Percentiles rank a stretch among this genome's conserved stretches.
Conservation (phyloP, 2,329 filamentous ascomycete species). For the Neonectria hederae region DNA sequence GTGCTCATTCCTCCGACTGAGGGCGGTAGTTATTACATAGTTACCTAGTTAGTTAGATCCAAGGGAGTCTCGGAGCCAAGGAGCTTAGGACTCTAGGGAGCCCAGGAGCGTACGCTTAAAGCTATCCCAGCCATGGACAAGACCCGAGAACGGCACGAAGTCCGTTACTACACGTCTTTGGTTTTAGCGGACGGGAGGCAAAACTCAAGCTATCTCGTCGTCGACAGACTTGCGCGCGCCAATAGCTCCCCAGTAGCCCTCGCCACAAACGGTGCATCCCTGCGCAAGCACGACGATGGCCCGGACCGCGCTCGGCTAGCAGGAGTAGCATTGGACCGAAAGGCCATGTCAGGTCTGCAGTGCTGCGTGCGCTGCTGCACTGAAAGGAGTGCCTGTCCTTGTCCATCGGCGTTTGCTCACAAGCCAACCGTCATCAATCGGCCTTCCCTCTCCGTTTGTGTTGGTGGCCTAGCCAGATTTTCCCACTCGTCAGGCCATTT, state of each 20-base stretch:
- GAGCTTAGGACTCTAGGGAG: not conserved
- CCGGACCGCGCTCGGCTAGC: constrained; percentile 4
- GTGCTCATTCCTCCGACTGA: constrained; percentile 27
- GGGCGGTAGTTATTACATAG: no score
- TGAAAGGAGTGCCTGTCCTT: constrained; percentile 5
- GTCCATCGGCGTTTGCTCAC: constrained; percentile 13
- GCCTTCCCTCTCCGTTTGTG: constrained; percentile 16
- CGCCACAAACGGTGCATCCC: constrained; percentile 20
- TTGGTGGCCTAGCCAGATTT: not conserved
- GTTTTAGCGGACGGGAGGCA: not conserved
- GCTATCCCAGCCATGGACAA: not conserved
- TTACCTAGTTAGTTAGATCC: not conserved
- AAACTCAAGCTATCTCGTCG: constrained; percentile 16
- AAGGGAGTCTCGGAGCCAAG: not conserved
- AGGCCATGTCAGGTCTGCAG: not conserved
- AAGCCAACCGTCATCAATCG: constrained; percentile 2
- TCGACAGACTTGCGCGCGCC: constrained; percentile 15
- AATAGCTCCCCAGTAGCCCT: constrained; percentile 20
- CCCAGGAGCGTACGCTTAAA: not conserved
- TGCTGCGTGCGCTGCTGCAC: not conserved
- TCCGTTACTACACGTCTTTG: not conserved
- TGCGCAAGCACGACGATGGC: constrained; percentile 6
- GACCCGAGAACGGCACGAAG: not conserved
- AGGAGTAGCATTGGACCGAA: not conserved
- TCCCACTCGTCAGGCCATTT: constrained; percentile 20